phyloP scores from a whole-genome alignment of 768 basidiomycete species.

The Mycena indigotica region DNA sequence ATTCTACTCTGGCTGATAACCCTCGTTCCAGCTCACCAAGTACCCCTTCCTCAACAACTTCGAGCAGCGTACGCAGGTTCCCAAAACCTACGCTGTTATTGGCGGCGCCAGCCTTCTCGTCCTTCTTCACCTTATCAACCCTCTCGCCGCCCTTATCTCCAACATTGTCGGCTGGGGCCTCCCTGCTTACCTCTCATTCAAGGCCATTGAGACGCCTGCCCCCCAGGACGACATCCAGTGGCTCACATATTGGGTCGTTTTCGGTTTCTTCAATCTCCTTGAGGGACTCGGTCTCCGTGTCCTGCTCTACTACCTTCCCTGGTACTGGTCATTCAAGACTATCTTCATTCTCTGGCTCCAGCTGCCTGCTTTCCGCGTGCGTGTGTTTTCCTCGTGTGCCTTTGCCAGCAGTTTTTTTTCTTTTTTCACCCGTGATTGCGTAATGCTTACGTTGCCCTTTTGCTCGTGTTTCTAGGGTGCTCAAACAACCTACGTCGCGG shows the following conservation, averaged over 20 bases:
- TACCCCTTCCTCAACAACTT: conserved; percentile 83
- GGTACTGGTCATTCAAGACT: conserved; percentile 95
- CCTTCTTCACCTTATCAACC: conserved; percentile 82
- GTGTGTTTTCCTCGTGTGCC: conserved; percentile 32
- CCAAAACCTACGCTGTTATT: conserved; percentile 88
- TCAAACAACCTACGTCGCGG: conserved; percentile 71
- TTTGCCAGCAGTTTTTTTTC: conserved; percentile 22
- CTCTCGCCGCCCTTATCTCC: conserved; percentile 88
- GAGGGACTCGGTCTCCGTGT: conserved; percentile 83
- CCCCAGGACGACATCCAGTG: conserved; percentile 89
- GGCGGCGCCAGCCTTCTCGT: conserved; percentile 67
- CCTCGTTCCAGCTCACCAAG: conserved; percentile 63
- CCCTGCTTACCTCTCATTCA: conserved; percentile 94
- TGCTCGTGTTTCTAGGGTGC: conserved; percentile 66
- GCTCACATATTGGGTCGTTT: conserved; percentile 97
- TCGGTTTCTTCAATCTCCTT: conserved; percentile 90
- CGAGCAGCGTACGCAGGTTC: conserved; percentile 89
- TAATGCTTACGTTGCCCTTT: conserved; percentile 5
- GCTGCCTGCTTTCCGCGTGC: conserved; percentile 79
- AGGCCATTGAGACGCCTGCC: conserved; percentile 87
- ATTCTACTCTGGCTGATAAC: conserved; percentile 11
- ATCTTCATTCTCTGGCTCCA: conserved; percentile 91
- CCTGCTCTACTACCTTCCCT: conserved; percentile 90
- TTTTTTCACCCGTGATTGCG: too few relatives aligned
- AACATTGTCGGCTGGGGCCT: conserved; percentile 94